phyloP scores from a whole-genome alignment of 148 eudicot genomes.

The Arctostaphylos glauca region DNA sequence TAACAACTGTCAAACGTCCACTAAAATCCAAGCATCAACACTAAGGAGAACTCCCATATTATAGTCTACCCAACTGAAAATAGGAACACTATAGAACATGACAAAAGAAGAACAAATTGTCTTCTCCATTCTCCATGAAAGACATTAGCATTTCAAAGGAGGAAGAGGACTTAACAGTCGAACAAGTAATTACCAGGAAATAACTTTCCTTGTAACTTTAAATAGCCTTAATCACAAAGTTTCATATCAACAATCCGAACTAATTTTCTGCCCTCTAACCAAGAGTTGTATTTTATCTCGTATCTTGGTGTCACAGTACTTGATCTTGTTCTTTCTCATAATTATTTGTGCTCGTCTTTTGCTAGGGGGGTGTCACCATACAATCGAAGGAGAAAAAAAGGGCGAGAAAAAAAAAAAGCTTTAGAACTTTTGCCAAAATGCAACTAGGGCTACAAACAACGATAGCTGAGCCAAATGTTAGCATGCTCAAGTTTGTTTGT shows the following conservation, averaged over 20 bases:
- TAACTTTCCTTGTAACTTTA: background rate
- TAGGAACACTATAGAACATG: background rate
- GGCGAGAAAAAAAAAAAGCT: background rate
- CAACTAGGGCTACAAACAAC: no score
- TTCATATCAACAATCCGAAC: background rate
- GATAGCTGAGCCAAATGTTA: no score
- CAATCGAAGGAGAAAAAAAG: background rate
- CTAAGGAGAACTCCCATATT: background rate
- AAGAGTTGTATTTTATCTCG: background rate
- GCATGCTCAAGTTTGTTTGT: no score
- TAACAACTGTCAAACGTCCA: background rate
- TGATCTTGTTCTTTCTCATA: background rate
- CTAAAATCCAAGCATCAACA: background rate
- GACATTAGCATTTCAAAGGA: background rate
- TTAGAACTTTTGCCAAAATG: background rate
- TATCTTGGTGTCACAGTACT: background rate
- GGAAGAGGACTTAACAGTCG: background rate
- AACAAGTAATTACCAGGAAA: background rate
- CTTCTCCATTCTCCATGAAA: background rate
- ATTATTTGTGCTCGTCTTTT: background rate
- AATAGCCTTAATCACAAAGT: slow-evolving; percentile 1
- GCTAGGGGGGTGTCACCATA: background rate
- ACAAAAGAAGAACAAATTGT: background rate
- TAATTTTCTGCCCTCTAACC: background rate
- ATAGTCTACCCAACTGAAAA: background rate